Evolutionary conservation across 805 yeast species (phyloP).

Genomic region (Barnettozyma californica): DNA sequence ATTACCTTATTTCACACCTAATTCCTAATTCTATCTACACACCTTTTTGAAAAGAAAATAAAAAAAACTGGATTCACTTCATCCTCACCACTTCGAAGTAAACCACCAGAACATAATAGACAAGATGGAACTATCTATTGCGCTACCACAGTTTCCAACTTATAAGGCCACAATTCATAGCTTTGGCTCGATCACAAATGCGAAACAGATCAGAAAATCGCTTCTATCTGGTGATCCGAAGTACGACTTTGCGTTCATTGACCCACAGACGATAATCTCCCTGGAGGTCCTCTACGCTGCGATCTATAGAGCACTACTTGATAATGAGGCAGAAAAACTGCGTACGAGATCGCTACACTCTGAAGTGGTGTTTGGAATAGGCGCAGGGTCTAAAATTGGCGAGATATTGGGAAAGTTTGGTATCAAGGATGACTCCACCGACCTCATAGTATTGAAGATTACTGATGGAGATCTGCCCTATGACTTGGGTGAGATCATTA

Average conservation of each 20-base stretch:
- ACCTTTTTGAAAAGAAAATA: too few species aligned
- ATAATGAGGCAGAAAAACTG: slow-evolving; percentile 39
- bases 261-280: slow-evolving; percentile 52
- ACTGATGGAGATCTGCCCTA: slow-evolving; percentile 17
- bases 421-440: slow-evolving; percentile 42
- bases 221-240: slow-evolving; percentile 40
- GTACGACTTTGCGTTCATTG: slow-evolving; percentile 61
- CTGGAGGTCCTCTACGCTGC: slow-evolving; percentile 59
- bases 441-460: slow-evolving; percentile 49
- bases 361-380: slow-evolving; percentile 62
- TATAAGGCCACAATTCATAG: slow-evolving; percentile 35
- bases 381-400: slow-evolving; percentile 65
- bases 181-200: slow-evolving; percentile 41
- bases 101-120: neutral
- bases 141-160: slow-evolving; percentile 45
- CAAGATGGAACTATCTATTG: slow-evolving; percentile 7
- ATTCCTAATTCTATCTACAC: too few species aligned
- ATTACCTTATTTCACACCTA: too few species aligned
- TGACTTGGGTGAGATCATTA: slow-evolving; percentile 21
- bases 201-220: slow-evolving; percentile 38
- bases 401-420: slow-evolving; percentile 74
- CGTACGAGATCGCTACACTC: slow-evolving; percentile 66
- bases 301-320: slow-evolving; percentile 54
- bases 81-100: too few species aligned
- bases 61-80: too few species aligned